Percentiles rank a stretch among this genome's conserved stretches.
Conservation (phyloP, 2,329 filamentous ascomycete genomes). For the Lasiodiplodia theobromae region DNA sequence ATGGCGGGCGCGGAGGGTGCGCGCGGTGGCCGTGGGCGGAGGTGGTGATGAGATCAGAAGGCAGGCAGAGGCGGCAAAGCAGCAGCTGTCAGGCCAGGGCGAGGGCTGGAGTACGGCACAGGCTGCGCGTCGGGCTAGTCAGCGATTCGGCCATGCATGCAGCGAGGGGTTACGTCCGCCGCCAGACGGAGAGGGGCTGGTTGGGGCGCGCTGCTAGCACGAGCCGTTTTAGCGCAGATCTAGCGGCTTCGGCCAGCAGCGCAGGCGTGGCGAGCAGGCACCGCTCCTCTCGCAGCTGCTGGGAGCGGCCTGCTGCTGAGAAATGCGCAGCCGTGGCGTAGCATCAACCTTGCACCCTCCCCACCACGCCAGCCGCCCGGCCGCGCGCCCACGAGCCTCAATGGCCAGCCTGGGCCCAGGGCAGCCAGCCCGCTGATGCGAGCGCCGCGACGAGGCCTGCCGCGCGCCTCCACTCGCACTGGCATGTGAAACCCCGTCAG, state of each 20-base stretch:
- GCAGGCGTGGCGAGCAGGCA: constrained; percentile 17
- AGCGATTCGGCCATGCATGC: constrained; percentile 19
- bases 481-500: constrained; percentile 28
- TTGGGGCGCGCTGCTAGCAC: constrained; percentile 13
- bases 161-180: constrained; percentile 21
- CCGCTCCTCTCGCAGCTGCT: constrained; percentile 2
- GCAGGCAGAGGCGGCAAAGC: constrained; percentile 25
- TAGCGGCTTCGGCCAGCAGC: neutral
- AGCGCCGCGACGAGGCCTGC: constrained; percentile 1
- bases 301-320: constrained; percentile 23
- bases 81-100: constrained; percentile 25
- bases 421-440: constrained; percentile 11
- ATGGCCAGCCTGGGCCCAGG: constrained; percentile 14
- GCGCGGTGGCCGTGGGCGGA: constrained; percentile 12
- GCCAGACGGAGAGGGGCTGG: constrained; percentile 14
- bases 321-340: constrained; percentile 3
- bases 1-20: constrained; percentile 11
- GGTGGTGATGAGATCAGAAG: constrained; percentile 28
- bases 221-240: constrained; percentile 10
- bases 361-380: constrained; percentile 1
- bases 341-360: constrained; percentile 13
- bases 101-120: constrained; percentile 21
- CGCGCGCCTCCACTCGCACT: constrained; percentile 5
- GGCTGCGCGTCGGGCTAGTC: constrained; percentile 24
- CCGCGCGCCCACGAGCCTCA: constrained; percentile 20